These are phyloP conservation scores for Allium fistulosum DNA, from an alignment of 106 monocot genomes.

Conservation along the genomic window DNA sequence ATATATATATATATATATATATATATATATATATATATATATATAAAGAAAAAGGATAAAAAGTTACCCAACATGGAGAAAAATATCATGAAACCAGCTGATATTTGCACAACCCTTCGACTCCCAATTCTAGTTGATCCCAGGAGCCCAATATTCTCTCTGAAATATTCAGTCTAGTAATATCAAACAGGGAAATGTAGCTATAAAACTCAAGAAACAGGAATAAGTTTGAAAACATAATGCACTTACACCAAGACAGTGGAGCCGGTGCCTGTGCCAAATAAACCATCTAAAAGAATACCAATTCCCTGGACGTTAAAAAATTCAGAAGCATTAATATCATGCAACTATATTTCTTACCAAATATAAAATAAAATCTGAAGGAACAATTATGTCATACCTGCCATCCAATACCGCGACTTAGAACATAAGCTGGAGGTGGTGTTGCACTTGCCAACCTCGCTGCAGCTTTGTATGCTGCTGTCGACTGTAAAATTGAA, in stretches of 20 bases:
- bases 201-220: background rate
- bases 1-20: no score
- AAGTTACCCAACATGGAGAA: constrained; percentile 80
- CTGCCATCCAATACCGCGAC: constrained; percentile 99
- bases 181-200: background rate
- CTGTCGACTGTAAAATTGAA: constrained; percentile 62
- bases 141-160: constrained; percentile 91
- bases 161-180: constrained; percentile 11
- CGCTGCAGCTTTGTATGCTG: constrained; percentile 88
- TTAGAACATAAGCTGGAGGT: constrained; percentile 93
- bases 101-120: constrained; percentile 84
- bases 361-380: background rate
- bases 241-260: constrained; percentile 75
- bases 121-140: constrained; percentile 77
- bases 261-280: constrained; percentile 69
- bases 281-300: constrained; percentile 65
- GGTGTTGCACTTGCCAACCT: constrained; percentile 96
- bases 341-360: background rate
- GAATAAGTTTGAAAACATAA: background rate
- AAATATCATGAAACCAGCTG: constrained; percentile 98
- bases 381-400: constrained; percentile 18
- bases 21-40: no score
- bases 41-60: background rate
- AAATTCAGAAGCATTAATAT: background rate
- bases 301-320: constrained; percentile 11